Evolutionary conservation across 257 asterid species (phyloP).

Genomic region (Eustoma russellianum): DNA sequence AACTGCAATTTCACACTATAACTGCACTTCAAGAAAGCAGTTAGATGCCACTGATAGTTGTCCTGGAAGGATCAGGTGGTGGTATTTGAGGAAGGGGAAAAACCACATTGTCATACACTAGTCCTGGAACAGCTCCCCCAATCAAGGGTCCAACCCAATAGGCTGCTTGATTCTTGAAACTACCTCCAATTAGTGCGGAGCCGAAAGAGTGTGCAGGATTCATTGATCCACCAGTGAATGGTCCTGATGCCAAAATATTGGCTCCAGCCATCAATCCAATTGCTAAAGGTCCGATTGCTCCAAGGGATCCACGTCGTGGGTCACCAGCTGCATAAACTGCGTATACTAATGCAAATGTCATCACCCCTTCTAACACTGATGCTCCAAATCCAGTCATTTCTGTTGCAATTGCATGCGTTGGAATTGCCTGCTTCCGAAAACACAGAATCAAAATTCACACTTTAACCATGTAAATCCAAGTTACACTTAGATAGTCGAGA

Average conservation of each 20-base stretch:
- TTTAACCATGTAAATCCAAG: no score
- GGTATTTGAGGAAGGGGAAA: constrained; percentile 27
- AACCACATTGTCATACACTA: constrained; percentile 59
- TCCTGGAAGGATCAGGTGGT: constrained; percentile 29
- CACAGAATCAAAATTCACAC: no score
- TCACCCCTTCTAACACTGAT: constrained; percentile 55
- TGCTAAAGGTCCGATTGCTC: constrained; percentile 57
- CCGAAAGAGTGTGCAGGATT: constrained; percentile 82
- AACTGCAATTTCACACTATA: no score
- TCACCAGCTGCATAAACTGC: constrained; percentile 58
- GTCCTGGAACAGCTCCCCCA: constrained; percentile 61
- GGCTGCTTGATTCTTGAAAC: constrained; percentile 66
- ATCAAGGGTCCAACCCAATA: constrained; percentile 84
- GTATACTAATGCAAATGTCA: constrained; percentile 72
- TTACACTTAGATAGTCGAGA: neutral
- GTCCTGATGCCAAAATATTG: constrained; percentile 65
- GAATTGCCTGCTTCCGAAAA: constrained; percentile 35
- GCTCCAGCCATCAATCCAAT: constrained; percentile 67
- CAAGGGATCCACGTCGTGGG: constrained; percentile 36
- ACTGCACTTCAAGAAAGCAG: no score
- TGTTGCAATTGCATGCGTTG: constrained; percentile 35
- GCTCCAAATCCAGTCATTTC: constrained; percentile 94
- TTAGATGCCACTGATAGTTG: constrained; percentile 7
- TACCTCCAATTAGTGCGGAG: constrained; percentile 49
- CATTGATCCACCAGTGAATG: constrained; percentile 85